Evolutionary conservation across 1,284 basidiomycete genomes (phyloP).

Genomic region (Moniliophthora roreri): DNA sequence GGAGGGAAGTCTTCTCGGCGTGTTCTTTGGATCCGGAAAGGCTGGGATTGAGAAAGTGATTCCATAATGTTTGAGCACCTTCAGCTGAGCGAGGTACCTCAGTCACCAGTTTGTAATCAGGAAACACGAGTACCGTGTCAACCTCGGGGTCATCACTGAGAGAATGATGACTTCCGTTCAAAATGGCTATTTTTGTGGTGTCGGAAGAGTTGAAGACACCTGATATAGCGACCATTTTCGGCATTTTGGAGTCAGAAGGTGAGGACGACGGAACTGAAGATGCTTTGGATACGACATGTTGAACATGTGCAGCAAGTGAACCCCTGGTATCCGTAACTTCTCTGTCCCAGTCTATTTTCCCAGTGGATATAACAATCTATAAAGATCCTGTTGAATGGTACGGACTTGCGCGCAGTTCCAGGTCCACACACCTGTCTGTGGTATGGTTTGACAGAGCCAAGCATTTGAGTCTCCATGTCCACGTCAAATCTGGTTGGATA

Average conservation of each 20-base stretch:
- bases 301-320: conserved; percentile 68
- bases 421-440: conserved; percentile 78
- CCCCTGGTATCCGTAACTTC: conserved; percentile 70
- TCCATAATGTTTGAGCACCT: conserved; percentile 73
- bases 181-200: conserved; percentile 64
- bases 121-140: conserved; percentile 83
- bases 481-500: conserved; percentile 71
- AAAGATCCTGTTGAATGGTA: conserved; percentile 7
- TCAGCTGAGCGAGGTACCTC: conserved; percentile 62
- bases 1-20: conserved; percentile 48
- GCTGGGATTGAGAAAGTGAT: conserved; percentile 57
- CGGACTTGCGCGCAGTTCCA: no score
- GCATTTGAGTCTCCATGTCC: conserved; percentile 77
- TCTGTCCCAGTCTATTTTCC: conserved; percentile 82
- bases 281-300: conserved; percentile 29
- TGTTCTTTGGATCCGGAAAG: conserved; percentile 45
- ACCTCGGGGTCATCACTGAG: conserved; percentile 55
- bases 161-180: conserved; percentile 79
- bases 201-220: conserved; percentile 61
- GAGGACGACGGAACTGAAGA: conserved; percentile 20
- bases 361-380: conserved; percentile 85
- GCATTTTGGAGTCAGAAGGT: conserved; percentile 23
- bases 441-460: conserved; percentile 83
- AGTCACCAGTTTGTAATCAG: conserved; percentile 83
- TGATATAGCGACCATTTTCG: conserved; percentile 30